Conservation (phyloP, 2,329 filamentous ascomycete species). For the Diaporthe helianthi region DNA sequence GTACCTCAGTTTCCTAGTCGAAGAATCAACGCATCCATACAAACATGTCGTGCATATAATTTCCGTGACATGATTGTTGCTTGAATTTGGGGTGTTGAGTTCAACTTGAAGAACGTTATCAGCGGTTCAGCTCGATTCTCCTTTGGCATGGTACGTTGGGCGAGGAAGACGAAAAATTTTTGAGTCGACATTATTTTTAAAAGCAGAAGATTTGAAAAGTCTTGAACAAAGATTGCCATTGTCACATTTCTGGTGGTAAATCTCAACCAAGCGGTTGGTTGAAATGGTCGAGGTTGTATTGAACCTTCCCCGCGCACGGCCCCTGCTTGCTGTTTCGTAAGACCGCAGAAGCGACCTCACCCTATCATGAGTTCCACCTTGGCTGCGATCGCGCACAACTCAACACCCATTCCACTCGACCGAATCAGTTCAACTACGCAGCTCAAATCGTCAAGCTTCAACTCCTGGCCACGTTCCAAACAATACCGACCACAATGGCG, state of each 20-base stretch:
- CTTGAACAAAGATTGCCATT: no score
- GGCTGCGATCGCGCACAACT: neutral
- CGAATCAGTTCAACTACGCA: neutral
- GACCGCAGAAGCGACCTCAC: neutral
- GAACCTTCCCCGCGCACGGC: neutral
- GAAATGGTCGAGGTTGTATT: neutral
- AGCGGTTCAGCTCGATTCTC: no score
- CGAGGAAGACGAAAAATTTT: neutral
- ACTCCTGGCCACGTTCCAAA: neutral
- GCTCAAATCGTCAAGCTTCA: neutral
- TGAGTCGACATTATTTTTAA: neutral
- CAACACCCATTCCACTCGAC: neutral
- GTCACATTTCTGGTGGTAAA: no score
- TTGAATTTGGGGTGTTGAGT: neutral
- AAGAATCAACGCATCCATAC: conserved; percentile 34
- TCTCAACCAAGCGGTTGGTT: neutral
- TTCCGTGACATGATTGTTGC: neutral
- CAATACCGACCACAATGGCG: conserved; percentile 16
- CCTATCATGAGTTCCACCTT: conserved; percentile 4
- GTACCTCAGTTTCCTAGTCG: conserved; percentile 38
- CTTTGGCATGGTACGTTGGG: no score
- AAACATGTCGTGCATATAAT: neutral
- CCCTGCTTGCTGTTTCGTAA: conserved; percentile 8
- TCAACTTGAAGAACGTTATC: no score
- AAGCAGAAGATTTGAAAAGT: neutral